phyloP scores from a whole-genome alignment of 2,329 filamentous ascomycete genomes.

The Penicillium palitans region DNA sequence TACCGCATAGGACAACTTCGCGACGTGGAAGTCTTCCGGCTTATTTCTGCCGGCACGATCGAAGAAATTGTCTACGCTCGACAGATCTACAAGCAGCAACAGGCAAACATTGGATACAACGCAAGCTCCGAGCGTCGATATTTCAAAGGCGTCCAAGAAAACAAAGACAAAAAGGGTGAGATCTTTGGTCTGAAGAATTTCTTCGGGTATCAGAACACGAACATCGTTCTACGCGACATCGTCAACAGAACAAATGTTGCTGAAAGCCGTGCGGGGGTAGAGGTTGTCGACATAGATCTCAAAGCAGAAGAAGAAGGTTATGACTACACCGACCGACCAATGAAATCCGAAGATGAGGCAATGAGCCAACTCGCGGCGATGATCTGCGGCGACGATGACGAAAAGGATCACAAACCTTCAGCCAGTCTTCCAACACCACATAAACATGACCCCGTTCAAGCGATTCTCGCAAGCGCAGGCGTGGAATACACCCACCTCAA shows the following conservation, averaged over 20 bases:
- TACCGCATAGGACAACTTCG: conserved; percentile 92
- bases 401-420: conserved; percentile 16
- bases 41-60: conserved; percentile 87
- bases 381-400: conserved; percentile 46
- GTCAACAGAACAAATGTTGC: conserved; percentile 98
- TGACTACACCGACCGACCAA: conserved; percentile 44
- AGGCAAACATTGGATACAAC: conserved; percentile 95
- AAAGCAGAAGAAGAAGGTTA: conserved; percentile 59
- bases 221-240: conserved; percentile 84
- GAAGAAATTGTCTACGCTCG: conserved; percentile 97
- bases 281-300: conserved; percentile 74
- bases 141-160: conserved; percentile 90
- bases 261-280: conserved; percentile 82
- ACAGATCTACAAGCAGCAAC: conserved; percentile 98
- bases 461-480: conserved; percentile 82
- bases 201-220: conserved; percentile 76
- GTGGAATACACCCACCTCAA: conserved; percentile 97
- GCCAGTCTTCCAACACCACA: conserved; percentile 36
- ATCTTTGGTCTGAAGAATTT: conserved; percentile 90
- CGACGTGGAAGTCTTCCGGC: conserved; percentile 91
- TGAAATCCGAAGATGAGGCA: conserved; percentile 63
- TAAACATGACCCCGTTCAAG: conserved; percentile 74
- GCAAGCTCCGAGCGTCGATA: conserved; percentile 90
- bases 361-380: conserved; percentile 71
- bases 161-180: conserved; percentile 79